phyloP scores from a whole-genome alignment of 2,329 filamentous ascomycete genomes.

The Pyrenophora graminea region DNA sequence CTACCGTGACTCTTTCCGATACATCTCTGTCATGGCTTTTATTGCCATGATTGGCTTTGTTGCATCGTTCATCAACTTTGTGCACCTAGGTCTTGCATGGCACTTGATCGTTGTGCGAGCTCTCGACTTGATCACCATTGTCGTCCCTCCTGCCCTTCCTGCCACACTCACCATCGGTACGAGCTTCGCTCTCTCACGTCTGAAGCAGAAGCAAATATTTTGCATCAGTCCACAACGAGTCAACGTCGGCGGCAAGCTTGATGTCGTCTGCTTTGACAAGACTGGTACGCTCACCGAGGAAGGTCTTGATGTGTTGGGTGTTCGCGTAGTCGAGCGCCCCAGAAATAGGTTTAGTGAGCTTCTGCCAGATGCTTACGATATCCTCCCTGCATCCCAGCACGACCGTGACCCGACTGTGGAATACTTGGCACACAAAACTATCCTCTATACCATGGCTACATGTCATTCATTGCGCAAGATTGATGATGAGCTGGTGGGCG shows the following conservation, averaged over 20 bases:
- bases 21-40: constrained; percentile 93
- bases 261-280: constrained; percentile 98
- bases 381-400: constrained; percentile 60
- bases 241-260: constrained; percentile 93
- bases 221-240: constrained; percentile 97
- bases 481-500: constrained; percentile 86
- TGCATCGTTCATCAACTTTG: constrained; percentile 90
- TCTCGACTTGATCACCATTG: constrained; percentile 94
- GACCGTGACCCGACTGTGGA: constrained; percentile 64
- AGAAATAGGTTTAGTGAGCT: constrained; percentile 74
- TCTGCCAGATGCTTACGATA: constrained; percentile 65
- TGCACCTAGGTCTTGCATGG: constrained; percentile 81
- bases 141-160: constrained; percentile 91
- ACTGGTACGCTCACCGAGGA: constrained; percentile 98
- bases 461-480: constrained; percentile 89
- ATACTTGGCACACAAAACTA: constrained; percentile 67
- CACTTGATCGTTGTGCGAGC: constrained; percentile 90
- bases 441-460: constrained; percentile 93
- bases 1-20: constrained; percentile 95
- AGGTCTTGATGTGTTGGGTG: constrained; percentile 88
- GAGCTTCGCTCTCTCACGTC: constrained; percentile 84
- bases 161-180: constrained; percentile 96
- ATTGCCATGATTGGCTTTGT: constrained; percentile 87
- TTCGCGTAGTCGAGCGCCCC: constrained; percentile 73
- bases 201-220: constrained; percentile 90